Percentiles rank a stretch among this genome's conserved stretches.
These are phyloP conservation scores for Pneumocystis wakefieldiae DNA, from an alignment of 1,139 yeast species.

Conservation along the genomic window DNA sequence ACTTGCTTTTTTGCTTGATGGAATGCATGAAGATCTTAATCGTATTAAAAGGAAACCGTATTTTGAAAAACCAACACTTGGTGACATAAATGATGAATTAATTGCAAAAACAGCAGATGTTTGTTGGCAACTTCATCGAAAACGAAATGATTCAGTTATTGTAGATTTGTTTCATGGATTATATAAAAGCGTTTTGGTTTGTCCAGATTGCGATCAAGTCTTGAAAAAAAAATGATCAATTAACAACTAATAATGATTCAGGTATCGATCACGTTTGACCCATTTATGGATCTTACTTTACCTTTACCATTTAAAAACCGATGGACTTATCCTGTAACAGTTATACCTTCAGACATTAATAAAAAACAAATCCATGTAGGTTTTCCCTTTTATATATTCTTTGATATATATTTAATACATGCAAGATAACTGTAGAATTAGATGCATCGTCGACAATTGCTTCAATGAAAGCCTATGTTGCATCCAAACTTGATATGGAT, in stretches of 20 bases:
- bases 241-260: background rate
- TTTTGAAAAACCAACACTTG: slow-evolving; percentile 72
- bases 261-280: slow-evolving; percentile 43
- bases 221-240: slow-evolving; percentile 36
- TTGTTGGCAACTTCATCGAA: slow-evolving; percentile 70
- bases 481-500: slow-evolving; percentile 36
- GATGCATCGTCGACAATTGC: slow-evolving; percentile 48
- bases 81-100: slow-evolving; percentile 37
- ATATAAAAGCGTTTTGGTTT: slow-evolving; percentile 74
- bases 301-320: slow-evolving; percentile 68
- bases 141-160: slow-evolving; percentile 73
- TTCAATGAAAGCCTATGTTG: slow-evolving; percentile 48
- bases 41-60: slow-evolving; percentile 70
- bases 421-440: slow-evolving; percentile 40
- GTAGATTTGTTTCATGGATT: slow-evolving; percentile 79
- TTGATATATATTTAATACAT: background rate
- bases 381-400: background rate
- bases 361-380: slow-evolving; percentile 21
- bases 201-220: slow-evolving; percentile 70
- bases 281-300: slow-evolving; percentile 76
- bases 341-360: slow-evolving; percentile 44
- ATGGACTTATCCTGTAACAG: slow-evolving; percentile 54
- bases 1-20: slow-evolving; percentile 75
- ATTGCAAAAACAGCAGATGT: slow-evolving; percentile 48
- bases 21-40: slow-evolving; percentile 85